These are phyloP conservation scores for Xylariaceae sp. DNA, from an alignment of 2,329 filamentous ascomycete genomes.

Conservation along the genomic window DNA sequence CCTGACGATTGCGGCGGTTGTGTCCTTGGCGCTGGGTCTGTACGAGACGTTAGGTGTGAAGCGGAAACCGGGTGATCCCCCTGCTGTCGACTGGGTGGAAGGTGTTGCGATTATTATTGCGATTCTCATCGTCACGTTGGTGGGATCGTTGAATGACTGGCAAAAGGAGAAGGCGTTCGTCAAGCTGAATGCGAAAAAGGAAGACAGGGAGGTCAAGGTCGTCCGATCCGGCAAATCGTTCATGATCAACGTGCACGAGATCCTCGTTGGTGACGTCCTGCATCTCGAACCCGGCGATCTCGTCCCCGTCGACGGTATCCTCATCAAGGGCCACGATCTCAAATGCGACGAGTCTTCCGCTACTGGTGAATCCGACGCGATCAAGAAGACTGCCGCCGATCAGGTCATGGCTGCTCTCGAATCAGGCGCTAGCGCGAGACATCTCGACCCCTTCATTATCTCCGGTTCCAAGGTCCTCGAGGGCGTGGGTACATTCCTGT, in stretches of 20 bases:
- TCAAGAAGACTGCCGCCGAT: slow-evolving; percentile 57
- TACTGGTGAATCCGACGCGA: slow-evolving; percentile 64
- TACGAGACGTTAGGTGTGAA: slow-evolving; percentile 57
- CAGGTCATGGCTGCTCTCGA: slow-evolving; percentile 54
- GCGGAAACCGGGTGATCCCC: slow-evolving; percentile 37
- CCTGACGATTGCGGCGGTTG: slow-evolving; percentile 60
- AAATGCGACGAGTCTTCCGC: slow-evolving; percentile 66
- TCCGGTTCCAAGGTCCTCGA: slow-evolving; percentile 53
- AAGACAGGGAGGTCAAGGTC: slow-evolving; percentile 57
- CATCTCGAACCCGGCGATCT: slow-evolving; percentile 64
- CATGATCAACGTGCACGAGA: slow-evolving; percentile 57
- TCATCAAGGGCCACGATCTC: slow-evolving; percentile 58
- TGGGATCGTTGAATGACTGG: slow-evolving; percentile 57
- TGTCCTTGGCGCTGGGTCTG: slow-evolving; percentile 64
- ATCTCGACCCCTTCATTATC: slow-evolving; percentile 59
- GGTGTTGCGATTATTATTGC: slow-evolving; percentile 58
- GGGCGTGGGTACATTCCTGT: slow-evolving; percentile 49
- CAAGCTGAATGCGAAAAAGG: slow-evolving; percentile 53
- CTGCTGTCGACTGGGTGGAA: slow-evolving; percentile 56
- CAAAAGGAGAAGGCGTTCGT: slow-evolving; percentile 58
- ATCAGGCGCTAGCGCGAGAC: slow-evolving; percentile 43
- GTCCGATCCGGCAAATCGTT: slow-evolving; percentile 58
- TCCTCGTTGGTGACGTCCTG: slow-evolving; percentile 61
- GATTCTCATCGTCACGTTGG: slow-evolving; percentile 56
- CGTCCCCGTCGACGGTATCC: slow-evolving; percentile 60